Conservation (phyloP, 495 filamentous ascomycete species). For the Aspergillus sparsus region DNA sequence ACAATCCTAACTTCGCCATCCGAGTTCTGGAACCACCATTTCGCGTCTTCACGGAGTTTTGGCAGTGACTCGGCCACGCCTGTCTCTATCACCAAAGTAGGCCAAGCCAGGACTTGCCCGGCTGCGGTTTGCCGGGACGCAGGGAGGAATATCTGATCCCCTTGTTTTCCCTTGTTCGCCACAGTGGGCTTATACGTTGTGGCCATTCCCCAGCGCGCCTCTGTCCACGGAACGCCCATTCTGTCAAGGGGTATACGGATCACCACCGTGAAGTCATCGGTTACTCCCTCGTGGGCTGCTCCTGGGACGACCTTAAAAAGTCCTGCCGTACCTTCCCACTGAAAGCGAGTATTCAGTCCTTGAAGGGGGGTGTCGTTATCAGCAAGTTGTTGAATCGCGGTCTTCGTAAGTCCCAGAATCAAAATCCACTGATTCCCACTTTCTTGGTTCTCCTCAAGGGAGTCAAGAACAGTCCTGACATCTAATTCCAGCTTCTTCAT, state of each 20-base stretch:
- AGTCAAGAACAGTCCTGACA: too few relatives aligned
- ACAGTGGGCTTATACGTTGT: background rate
- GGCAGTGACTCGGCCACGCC: slow-evolving; percentile 29
- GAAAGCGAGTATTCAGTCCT: background rate
- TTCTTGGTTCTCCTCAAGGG: too few relatives aligned
- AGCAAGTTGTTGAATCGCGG: background rate
- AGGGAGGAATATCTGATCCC: too few relatives aligned
- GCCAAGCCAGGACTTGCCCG: slow-evolving; percentile 18
- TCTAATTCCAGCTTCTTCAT: too few relatives aligned
- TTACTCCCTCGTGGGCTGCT: background rate
- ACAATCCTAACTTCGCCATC: slow-evolving; percentile 33
- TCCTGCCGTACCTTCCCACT: background rate
- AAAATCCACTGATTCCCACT: background rate
- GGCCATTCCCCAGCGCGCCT: background rate
- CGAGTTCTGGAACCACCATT: slow-evolving; percentile 36
- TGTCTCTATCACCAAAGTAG: slow-evolving; percentile 36
- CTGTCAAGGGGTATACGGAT: background rate
- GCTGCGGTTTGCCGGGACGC: background rate
- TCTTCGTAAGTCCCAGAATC: background rate
- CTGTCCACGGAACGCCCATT: background rate
- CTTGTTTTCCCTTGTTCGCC: background rate
- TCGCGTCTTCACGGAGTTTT: slow-evolving; percentile 27
- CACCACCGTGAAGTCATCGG: background rate
- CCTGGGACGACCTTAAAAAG: background rate
- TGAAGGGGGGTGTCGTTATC: background rate